Percentiles rank a stretch among this genome's conserved stretches.
Conservation (phyloP, 495 filamentous ascomycete species). For the Sporormia fimetaria region DNA sequence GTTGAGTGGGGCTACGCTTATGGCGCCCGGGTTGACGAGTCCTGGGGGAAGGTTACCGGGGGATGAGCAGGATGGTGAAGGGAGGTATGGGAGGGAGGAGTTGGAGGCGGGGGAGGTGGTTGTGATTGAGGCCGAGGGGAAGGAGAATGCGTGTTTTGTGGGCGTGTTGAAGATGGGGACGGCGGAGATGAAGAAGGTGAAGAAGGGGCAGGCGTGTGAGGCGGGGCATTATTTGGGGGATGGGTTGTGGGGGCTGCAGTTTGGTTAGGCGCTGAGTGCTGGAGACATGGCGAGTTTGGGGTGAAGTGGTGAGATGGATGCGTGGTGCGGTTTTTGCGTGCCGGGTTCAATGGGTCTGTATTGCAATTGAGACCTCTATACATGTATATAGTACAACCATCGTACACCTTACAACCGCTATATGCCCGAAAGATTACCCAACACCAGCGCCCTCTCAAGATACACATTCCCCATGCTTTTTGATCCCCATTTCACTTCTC, state of each 20-base stretch:
- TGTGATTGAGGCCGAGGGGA: conserved; percentile 83
- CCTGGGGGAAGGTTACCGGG: conserved; percentile 66
- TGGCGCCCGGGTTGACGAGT: conserved; percentile 85
- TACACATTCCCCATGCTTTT: neutral
- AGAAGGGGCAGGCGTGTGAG: conserved; percentile 87
- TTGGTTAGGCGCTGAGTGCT: conserved; percentile 43
- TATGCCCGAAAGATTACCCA: neutral
- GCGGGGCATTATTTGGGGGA: conserved; percentile 87
- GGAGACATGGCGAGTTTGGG: neutral
- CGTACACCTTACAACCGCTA: neutral
- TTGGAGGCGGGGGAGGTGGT: conserved; percentile 70
- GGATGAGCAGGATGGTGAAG: conserved; percentile 30
- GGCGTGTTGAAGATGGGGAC: conserved; percentile 79
- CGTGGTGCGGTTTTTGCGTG: neutral
- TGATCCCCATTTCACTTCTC: neutral
- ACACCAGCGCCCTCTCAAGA: neutral
- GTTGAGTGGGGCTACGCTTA: conserved; percentile 79
- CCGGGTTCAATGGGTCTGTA: neutral
- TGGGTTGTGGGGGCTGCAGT: conserved; percentile 72
- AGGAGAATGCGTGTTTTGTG: conserved; percentile 80
- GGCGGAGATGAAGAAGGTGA: conserved; percentile 81
- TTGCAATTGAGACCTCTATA: no score
- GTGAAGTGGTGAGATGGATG: neutral
- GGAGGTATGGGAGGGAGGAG: conserved; percentile 40
- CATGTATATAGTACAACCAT: no score